Base-by-base conservation (phyloP, 2,329 filamentous ascomycete species). In the Diaporthe sp. region DNA sequence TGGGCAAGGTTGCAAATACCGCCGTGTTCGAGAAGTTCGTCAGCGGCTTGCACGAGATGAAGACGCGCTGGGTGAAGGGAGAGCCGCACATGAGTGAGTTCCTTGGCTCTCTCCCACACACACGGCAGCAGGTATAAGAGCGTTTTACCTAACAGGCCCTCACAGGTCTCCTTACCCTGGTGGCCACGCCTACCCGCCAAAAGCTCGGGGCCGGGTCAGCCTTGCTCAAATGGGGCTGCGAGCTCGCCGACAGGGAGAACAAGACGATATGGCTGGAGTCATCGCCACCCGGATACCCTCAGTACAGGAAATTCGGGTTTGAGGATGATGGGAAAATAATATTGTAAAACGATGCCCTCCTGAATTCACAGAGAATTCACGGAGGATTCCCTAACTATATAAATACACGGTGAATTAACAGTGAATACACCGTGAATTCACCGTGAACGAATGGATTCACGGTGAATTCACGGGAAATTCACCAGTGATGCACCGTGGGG, bases 291-390 rank as follows among this genome's bases (percentile, higher is more conserved):
- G 81, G 80, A 12, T 81, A 81, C 32, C 25, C 55, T 19, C 73
- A 82, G 6, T 82, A 82, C 70, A 75, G 56, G 53, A 78, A 76
- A 37, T 76, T 79, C 8, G 80, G 80, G 2, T 82, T 77, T 35
- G 75, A 80, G 66, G n/a, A n/a, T n/a, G n/a, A n/a, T n/a, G n/a
- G n/a, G n/a, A n/a, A n/a, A n/a, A n/a, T n/a, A n/a, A n/a, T n/a
- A n/a, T n/a, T n/a, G n/a, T n/a, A n/a, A n/a, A n/a, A n/a, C n/a
- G n/a, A n/a, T n/a, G n/a, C n/a, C n/a, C n/a, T n/a, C n/a, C n/a
- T n/a, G n/a, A n/a, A n/a, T n/a, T n/a, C n/a, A n/a, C n/a, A n/a
- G n/a, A n/a, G n/a, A n/a, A n/a, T n/a, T n/a, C n/a, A n/a, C n/a
- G n/a, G n/a, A n/a, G n/a, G n/a, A n/a, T n/a, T n/a, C n/a, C n/a